Evolutionary conservation across 202 grass and related monocot genomes (phyloP), one percentile per base, ranked within the genome.

Genomic region (Hordeum pubiflorum): DNA sequence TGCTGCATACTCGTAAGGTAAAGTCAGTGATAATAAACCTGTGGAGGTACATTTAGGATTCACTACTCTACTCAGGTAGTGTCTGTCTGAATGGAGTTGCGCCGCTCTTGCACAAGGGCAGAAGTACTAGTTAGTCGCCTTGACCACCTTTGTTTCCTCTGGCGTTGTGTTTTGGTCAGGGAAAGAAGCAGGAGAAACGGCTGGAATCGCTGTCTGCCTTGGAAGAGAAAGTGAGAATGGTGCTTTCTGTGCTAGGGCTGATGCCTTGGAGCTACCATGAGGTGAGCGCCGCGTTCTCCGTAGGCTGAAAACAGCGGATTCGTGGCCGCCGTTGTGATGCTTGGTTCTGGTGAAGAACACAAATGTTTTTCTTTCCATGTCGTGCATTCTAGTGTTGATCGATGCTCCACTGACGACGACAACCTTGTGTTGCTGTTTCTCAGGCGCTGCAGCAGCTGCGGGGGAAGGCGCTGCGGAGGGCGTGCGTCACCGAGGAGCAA

Each of bases 1-100:
- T 98, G 12, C 72, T 98, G 44, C 95, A 94, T 64, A 93, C 95
- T 61, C 86, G 89, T 29, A 98, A 98, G 92, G 95, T 98, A 93
- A 44, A 83, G 58, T 5, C 44, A 76, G 20, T 46, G 52, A 59
- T 68, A 55, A 17, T 67, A 72, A 48, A 50, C 59, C 23, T 17
- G 27, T 76, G 48, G 10, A 82, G 38, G 73, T 55, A 50, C 15
- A 36, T 23, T 76, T 69, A 3, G 5, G 15, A 81, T 63, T 50
- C 10, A 10, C 50, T 54, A 9, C 46, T 50, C 10, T 32, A 54
- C 13, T 65, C 12, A 26, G 11, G 46, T 37, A 10, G n/a, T 40
- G 38, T 43, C 5, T 67, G 11, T 41, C 41, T 44, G 12, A 44
- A 44, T 44, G 44, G 44, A 76, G 52, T 6, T 54, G 13, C 34